These are phyloP conservation scores for Vaccinium darrowii DNA, from an alignment of 148 eudicot genomes.

Conservation along the genomic window DNA sequence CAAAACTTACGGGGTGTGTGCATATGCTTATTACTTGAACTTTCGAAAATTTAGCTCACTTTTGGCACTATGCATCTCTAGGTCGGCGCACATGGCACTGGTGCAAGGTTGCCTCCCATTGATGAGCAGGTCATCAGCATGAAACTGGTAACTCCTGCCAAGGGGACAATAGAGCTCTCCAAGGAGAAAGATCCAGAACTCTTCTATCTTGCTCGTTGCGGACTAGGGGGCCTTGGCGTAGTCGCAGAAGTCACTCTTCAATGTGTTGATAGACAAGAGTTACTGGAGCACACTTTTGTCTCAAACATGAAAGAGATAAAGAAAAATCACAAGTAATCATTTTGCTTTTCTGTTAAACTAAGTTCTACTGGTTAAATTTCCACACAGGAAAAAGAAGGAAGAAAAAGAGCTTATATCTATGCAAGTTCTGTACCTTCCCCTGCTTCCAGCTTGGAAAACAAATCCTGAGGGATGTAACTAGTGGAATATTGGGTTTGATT, in stretches of 20 bases:
- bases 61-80: constrained; percentile 29
- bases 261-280: constrained; percentile 94
- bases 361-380: not conserved
- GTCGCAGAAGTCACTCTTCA: constrained; percentile 98
- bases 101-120: constrained; percentile 92
- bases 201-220: constrained; percentile 93
- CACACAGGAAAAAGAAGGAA: not conserved
- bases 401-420: not conserved
- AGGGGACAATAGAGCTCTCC: constrained; percentile 88
- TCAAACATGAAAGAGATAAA: constrained; percentile 75
- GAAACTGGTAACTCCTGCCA: constrained; percentile 91
- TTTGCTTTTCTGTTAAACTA: not conserved
- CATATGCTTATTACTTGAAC: constrained; percentile 5
- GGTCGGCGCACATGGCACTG: constrained; percentile 99
- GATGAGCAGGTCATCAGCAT: constrained; percentile 96
- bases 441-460: not conserved
- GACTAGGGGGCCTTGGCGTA: constrained; percentile 96
- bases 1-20: not conserved
- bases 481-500: not conserved
- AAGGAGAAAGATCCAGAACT: constrained; percentile 91
- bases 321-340: constrained; percentile 91
- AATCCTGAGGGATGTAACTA: not conserved
- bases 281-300: constrained; percentile 91
- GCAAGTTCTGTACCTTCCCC: not conserved
- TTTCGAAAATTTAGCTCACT: constrained; percentile 14